Conservation (phyloP, 495 filamentous ascomycete genomes). For the Penicillium samsonianum region DNA sequence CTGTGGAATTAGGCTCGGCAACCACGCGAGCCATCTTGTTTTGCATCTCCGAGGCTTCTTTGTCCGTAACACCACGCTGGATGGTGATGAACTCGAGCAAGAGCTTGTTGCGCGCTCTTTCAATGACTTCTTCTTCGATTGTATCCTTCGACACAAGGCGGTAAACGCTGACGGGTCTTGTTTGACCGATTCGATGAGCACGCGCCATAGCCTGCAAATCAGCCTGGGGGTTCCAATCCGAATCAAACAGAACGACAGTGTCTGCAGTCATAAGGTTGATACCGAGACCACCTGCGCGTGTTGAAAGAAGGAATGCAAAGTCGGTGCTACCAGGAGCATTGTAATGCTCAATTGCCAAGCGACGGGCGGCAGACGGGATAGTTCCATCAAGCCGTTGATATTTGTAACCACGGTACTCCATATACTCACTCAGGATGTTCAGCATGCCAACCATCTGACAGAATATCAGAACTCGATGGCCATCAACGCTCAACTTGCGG, state of each 20-base stretch:
- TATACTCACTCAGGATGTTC: slow-evolving; percentile 91
- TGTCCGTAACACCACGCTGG: slow-evolving; percentile 92
- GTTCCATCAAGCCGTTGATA: slow-evolving; percentile 96
- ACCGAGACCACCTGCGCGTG: slow-evolving; percentile 90
- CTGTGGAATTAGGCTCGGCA: slow-evolving; percentile 77
- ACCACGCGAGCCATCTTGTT: slow-evolving; percentile 63
- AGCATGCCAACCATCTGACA: slow-evolving; percentile 99
- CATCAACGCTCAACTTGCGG: slow-evolving; percentile 84
- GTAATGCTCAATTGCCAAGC: slow-evolving; percentile 95
- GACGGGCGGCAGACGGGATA: slow-evolving; percentile 78
- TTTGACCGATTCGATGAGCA: slow-evolving; percentile 96
- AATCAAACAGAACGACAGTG: slow-evolving; percentile 97
- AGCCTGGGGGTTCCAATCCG: slow-evolving; percentile 98
- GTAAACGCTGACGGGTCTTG: slow-evolving; percentile 92
- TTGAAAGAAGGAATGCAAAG: slow-evolving; percentile 95
- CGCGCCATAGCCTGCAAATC: slow-evolving; percentile 98
- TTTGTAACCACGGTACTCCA: slow-evolving; percentile 82
- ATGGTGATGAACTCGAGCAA: slow-evolving; percentile 99
- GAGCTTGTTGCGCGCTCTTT: slow-evolving; percentile 94
- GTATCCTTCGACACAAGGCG: slow-evolving; percentile 96
- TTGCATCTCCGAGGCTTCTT: slow-evolving; percentile 70
- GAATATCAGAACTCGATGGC: slow-evolving; percentile 95
- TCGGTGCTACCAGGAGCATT: slow-evolving; percentile 92
- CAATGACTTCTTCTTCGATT: slow-evolving; percentile 95
- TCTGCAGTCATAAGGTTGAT: slow-evolving; percentile 99